Base-by-base conservation (phyloP, 768 basidiomycete genomes). In the Leccinum boreale region DNA sequence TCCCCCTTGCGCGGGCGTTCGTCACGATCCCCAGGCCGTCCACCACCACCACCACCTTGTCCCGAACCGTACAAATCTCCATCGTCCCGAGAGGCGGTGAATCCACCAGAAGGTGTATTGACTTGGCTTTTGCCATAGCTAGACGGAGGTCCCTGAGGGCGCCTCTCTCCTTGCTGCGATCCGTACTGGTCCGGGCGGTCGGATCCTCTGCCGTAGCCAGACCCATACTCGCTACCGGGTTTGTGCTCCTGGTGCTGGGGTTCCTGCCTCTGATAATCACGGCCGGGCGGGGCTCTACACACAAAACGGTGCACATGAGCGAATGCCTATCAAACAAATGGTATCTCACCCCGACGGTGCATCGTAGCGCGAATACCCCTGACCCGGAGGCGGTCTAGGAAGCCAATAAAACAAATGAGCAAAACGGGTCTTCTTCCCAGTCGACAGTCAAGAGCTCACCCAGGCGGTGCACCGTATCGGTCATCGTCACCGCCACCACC, bases 71-170 rank as follows among this genome's bases (percentile, higher is more conserved):
- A 58, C 29, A 5, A 58, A 1, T 57, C 54, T 8, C 50, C 68
- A 24, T 28, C 62, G 10, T 49, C 57, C 9, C 58, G 58, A 4
- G 67, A 57, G 5, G 50, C 21, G 10, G 7, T 23, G 4, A 69
- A 67, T 19, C 57, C 67, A 3, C 67, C 67, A 19, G 62, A 21
- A 14, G 67, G 67, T 21, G 57, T 19, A 21, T 58, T 59, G 0
- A 56, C 60, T 48, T 55, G 36, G 19, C 35, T 39, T 33, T 24
- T 49, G 9, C 59, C 57, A 39, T 52, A 23, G 9, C 57, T 59
- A 36, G 56, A 1, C 5, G 51, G 29, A 45, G 45, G 45, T 26
- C 51, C 58, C 11, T 57, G 55, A 46, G 49, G 3, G 11, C 57
- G 58, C 31, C 53, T 58, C 12, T 58, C 62, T 17, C 59, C 33